These are phyloP conservation scores for Byssothecium circinans DNA, from an alignment of 2,329 filamentous ascomycete species.

Conservation along the genomic window DNA sequence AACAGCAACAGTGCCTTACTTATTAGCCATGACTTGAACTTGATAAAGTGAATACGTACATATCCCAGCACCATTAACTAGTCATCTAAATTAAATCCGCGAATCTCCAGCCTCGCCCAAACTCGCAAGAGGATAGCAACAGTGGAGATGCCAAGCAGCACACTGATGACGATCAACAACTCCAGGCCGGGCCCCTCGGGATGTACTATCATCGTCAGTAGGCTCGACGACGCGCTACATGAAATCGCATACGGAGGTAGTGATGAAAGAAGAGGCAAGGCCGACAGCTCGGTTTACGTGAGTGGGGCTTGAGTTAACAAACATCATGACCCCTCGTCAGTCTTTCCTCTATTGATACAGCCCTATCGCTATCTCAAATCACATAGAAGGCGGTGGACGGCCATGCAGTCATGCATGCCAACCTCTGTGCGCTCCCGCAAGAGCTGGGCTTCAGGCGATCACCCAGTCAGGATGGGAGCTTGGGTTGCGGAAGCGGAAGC, in stretches of 20 bases:
- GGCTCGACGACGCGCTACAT: neutral
- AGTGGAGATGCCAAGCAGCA: neutral
- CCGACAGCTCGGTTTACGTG: neutral
- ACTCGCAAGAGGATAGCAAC: constrained; percentile 3
- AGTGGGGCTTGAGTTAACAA: neutral
- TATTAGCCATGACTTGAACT: neutral
- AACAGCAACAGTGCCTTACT: neutral
- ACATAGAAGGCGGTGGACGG: neutral
- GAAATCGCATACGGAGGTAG: neutral
- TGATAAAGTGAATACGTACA: neutral
- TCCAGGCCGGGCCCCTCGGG: neutral
- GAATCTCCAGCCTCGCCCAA: constrained; percentile 1
- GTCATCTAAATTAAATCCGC: constrained; percentile 1
- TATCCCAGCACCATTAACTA: constrained; percentile 4
- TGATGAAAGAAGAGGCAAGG: neutral
- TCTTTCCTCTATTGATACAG: neutral
- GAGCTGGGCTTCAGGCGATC: no score
- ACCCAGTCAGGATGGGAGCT: no score
- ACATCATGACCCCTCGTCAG: neutral
- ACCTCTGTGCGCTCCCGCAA: neutral
- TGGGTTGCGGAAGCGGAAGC: neutral
- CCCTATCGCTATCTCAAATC: neutral
- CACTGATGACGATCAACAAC: neutral
- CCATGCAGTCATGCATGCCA: neutral
- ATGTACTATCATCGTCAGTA: constrained; percentile 1